These are phyloP conservation scores for Posidonia australis DNA, from an alignment of 106 monocot genomes.

Conservation along the genomic window DNA sequence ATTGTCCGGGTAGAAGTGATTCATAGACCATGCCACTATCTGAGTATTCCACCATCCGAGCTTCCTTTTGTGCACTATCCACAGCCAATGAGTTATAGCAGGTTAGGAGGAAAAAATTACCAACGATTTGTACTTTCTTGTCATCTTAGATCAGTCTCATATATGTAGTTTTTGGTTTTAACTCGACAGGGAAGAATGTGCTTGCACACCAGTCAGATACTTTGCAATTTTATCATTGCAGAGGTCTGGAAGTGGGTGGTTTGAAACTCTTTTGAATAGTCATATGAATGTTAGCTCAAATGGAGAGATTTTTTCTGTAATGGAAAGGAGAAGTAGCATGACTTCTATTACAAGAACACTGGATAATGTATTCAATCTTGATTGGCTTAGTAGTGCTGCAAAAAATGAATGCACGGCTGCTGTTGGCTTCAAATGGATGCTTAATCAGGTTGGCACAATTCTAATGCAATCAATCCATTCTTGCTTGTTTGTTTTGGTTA, in stretches of 20 bases:
- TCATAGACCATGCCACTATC: conserved; percentile 20
- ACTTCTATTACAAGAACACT: conserved; percentile 41
- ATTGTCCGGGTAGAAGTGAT: conserved; percentile 5
- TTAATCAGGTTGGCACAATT: conserved; percentile 49
- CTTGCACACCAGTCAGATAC: conserved; percentile 52
- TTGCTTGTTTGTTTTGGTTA: neutral
- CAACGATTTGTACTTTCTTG: neutral
- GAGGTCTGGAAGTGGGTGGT: conserved; percentile 87
- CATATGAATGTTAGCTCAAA: conserved; percentile 70
- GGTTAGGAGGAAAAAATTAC: conserved; percentile 22
- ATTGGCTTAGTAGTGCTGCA: conserved; percentile 42
- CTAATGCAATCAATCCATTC: too few species aligned
- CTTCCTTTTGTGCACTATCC: conserved; percentile 50
- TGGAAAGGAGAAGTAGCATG: conserved; percentile 50
- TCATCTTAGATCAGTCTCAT: neutral
- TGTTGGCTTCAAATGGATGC: conserved; percentile 76
- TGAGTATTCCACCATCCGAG: conserved; percentile 14
- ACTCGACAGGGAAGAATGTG: conserved; percentile 58
- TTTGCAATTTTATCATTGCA: conserved; percentile 81
- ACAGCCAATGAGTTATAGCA: conserved; percentile 34
- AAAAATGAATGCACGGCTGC: conserved; percentile 60
- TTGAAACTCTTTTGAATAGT: conserved; percentile 77
- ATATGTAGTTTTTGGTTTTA: neutral
- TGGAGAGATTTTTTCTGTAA: conserved; percentile 68
- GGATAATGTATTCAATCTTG: conserved; percentile 60